Evolutionary conservation across 2,329 filamentous ascomycete genomes (phyloP), one percentile per base, ranked within the genome.

Genomic region (Raffaelea arxii): DNA sequence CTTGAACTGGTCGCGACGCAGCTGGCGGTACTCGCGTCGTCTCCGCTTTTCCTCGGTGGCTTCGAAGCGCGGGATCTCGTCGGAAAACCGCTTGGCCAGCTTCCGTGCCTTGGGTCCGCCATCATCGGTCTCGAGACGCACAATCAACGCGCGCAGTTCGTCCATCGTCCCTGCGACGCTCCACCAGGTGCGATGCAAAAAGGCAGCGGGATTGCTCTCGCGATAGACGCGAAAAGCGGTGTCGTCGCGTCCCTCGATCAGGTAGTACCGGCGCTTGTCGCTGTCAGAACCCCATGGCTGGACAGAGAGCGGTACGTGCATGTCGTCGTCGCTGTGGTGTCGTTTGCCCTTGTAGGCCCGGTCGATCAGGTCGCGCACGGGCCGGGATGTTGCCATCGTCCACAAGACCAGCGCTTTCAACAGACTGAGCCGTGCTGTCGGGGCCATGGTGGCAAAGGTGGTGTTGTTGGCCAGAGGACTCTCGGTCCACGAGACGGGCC

Each of bases 31-130:
- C 58, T 98, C 92, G 48, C 92, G 84, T 39, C 90, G 84, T 64
- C 83, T 88, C 46, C 92, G 86, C 76, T 96, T 97, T 86, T 94
- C 89, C 65, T 97, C 90, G 5, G 88, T 90, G 30, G 85, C 87
- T 64, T 97, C 91, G 56, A 98, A 96, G 27, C 89, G 81, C 27
- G 90, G 87, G 27, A 97, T 78, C 11, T 89, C 90, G 44, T 79
- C 76, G 30, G 74, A 64, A 58, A 98, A 94, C 62, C 82, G 86
- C 55, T 84, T 79, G 49, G 84, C 81, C 27, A 97, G 72, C 49
- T 81, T 79, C 58, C 80, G 85, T 1, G 91, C 87, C 60, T 87
- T 85, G 43, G 85, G 87, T 1, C 85, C 85, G 44, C 84, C 86
- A 56, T 97, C 91, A 32, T 78, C 76, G 3, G 73, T 78, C 44